These are phyloP conservation scores for Aspergillus ellipticus DNA, from an alignment of 495 filamentous ascomycete genomes.

Conservation along the genomic window DNA sequence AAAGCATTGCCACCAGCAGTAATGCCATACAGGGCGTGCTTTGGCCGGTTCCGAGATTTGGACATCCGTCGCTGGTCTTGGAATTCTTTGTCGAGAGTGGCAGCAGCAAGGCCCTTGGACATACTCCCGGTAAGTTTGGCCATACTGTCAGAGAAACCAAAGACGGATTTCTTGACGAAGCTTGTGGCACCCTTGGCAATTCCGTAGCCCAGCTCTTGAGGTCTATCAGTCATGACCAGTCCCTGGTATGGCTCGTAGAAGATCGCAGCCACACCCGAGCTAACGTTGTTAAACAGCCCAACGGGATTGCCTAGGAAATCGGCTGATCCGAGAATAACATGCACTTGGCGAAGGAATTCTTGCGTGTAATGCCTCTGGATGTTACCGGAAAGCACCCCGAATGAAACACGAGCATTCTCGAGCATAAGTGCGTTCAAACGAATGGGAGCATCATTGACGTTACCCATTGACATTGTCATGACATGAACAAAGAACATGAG, in stretches of 20 bases:
- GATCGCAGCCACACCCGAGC: slow-evolving; percentile 92
- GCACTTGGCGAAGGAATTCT: slow-evolving; percentile 89
- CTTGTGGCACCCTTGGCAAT: slow-evolving; percentile 95
- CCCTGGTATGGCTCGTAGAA: slow-evolving; percentile 99
- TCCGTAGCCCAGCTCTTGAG: slow-evolving; percentile 88
- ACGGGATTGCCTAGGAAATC: slow-evolving; percentile 99
- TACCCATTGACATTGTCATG: slow-evolving; percentile 98
- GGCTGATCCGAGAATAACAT: slow-evolving; percentile 92
- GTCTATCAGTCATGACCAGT: slow-evolving; percentile 89
- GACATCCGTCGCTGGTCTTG: slow-evolving; percentile 94
- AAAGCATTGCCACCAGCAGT: slow-evolving; percentile 95
- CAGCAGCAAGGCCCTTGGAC: slow-evolving; percentile 90
- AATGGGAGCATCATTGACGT: slow-evolving; percentile 95
- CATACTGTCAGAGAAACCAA: slow-evolving; percentile 92
- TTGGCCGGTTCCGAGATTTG: slow-evolving; percentile 86
- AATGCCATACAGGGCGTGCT: slow-evolving; percentile 94
- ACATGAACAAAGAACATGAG: slow-evolving; percentile 98
- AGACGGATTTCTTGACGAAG: slow-evolving; percentile 98
- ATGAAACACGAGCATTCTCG: slow-evolving; percentile 90
- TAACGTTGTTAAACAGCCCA: slow-evolving; percentile 96
- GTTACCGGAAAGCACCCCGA: slow-evolving; percentile 75
- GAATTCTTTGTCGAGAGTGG: slow-evolving; percentile 97
- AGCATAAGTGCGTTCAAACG: slow-evolving; percentile 89
- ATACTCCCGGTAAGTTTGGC: slow-evolving; percentile 96
- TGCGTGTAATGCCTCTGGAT: slow-evolving; percentile 93